Conservation (phyloP, 345 rosid genomes). For the Bruguiera parviflora region DNA sequence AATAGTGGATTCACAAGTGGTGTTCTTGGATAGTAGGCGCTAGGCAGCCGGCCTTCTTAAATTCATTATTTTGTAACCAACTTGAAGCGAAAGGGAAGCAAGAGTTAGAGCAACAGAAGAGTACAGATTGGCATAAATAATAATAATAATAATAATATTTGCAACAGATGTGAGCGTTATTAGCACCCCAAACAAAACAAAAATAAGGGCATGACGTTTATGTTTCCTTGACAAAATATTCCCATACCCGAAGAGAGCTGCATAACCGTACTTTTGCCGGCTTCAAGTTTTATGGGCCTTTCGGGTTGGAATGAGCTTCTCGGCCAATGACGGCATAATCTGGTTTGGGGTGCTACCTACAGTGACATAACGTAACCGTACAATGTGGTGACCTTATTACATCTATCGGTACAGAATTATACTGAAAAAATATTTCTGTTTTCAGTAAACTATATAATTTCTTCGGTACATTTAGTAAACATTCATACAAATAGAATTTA, state of each 20-base stretch:
- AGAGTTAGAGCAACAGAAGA: neutral
- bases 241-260: neutral
- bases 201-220: neutral
- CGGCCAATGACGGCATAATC: conserved; percentile 26
- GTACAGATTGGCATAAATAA: neutral
- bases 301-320: neutral
- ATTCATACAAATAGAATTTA: too few species aligned
- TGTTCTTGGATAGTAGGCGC: neutral
- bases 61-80: neutral
- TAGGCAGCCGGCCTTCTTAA: neutral
- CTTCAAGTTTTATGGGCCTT: conserved; percentile 2
- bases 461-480: too few species aligned
- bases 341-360: neutral
- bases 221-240: conserved; percentile 11
- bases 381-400: too few species aligned
- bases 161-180: too few species aligned
- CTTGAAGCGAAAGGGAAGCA: conserved; percentile 11
- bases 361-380: too few species aligned
- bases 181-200: neutral
- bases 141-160: neutral
- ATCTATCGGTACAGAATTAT: neutral
- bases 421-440: too few species aligned
- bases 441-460: too few species aligned
- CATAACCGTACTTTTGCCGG: neutral
- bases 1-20: neutral